Evolutionary conservation across 352 stramenopile genomes (phyloP), one percentile per base, ranked within the genome.

Genomic region (Phytophthora tubulina): DNA sequence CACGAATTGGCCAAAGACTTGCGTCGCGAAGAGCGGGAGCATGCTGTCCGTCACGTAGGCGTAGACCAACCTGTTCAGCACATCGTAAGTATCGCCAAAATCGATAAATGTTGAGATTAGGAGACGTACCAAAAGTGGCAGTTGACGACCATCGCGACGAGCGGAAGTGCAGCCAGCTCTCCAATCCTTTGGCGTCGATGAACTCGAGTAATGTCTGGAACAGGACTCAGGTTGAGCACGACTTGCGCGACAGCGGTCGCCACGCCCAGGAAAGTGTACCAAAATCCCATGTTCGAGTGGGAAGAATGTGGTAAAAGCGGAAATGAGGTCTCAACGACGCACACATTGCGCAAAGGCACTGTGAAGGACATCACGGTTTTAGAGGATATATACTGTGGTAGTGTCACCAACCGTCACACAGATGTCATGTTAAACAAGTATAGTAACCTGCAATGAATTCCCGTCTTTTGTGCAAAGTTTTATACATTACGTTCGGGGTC

Each of bases 21-120:
- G 65, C 0, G 63, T 72, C 5, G 53, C 50, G 42, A 80, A 74
- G 10, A 80, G 59, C n/a, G 73, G 73, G 58, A 77, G 67, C 27
- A 71, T 63, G 27, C 57, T 73, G 67, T 65, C 56, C 13, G 57
- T 57, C 38, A 79, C 56, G 52, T 72, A 74, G 15, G 68, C 64
- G 59, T 80, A 76, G 21, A 72, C 64, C 48, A 67, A 56, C 64
- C 64, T 72, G 62, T 6, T 49, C 41, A 21, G 38, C 3, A 15
- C 9, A 50, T 10, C 6, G 5, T 48, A 39, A 21, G 32, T 15
- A 27, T 54, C 1, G 17, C 17, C 17, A 52, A 41, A 31, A 14
- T 17, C 31, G 15, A 35, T 3, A 21, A 21, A 21, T 21, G 17
- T 21, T 21, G 17, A 21, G 17, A 21, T 21, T 21, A 21, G 17